Evolutionary conservation across 306 rosid species (phyloP), one percentile per base, ranked within the genome.

Genomic region (Betula pendula): DNA sequence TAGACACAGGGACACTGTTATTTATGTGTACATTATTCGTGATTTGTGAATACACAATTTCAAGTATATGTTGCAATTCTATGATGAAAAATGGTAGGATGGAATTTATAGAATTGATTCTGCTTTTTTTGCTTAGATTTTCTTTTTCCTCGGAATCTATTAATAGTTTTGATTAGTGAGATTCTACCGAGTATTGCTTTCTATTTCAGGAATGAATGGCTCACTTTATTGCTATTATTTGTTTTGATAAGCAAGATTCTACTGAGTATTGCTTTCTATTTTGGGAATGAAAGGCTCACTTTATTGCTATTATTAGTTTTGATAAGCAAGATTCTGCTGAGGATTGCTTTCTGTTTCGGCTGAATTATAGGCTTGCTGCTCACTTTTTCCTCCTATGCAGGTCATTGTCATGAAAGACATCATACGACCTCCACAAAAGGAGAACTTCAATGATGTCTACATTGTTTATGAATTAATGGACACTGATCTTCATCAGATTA

Each of bases 361-460:
- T 58, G 75, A 67, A 55, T 42, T 56, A 76, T 70, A 66, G 27
- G 74, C 78, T 84, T 63, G 70, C 33, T 72, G 56, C 75, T 76
- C 38, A 49, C 29, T 35, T 80, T 14, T 71, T 65, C 75, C 60
- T 80, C 40, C 49, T 38, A 76, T 83, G 87, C 88, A 94, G 98
- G 88, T 94, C 75, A 84, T 92, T 81, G 79, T 87, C 77, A 78
- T 94, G 51, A 92, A 90, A 85, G 98, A 94, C 80, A 92, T 94
- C 68, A 85, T 94, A 72, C 83, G 97, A 51, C 96, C 98, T 85
- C 98, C 98, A 24, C 91, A 87, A 75, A 87, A 73, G 82, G 96
- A 94, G 83, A 92, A 86, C 83, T 94, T 94, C 90, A 94, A 94
- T 67, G 98, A 94, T 79, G 97, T 94, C 2, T 94, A 90, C 89